Evolutionary conservation across 1,284 basidiomycete genomes (phyloP).

Genomic region (Microbotryum silenes-acaulis): DNA sequence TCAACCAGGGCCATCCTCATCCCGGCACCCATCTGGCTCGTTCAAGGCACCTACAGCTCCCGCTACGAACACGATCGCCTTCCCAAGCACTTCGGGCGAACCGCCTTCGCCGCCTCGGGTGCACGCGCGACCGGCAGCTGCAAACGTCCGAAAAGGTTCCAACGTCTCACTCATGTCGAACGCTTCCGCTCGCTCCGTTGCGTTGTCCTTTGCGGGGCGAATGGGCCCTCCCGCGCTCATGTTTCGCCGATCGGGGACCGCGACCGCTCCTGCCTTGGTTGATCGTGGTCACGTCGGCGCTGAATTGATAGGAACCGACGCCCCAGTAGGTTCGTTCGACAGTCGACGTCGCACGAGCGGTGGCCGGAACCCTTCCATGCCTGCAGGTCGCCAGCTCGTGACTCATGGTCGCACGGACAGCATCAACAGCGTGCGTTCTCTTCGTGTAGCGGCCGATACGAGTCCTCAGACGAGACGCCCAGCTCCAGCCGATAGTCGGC

Average conservation of each 20-base stretch:
- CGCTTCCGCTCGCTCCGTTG: constrained; percentile 18
- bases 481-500: neutral
- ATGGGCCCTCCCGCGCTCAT: constrained; percentile 10
- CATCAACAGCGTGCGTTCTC: constrained; percentile 9
- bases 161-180: constrained; percentile 25
- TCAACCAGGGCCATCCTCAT: no score
- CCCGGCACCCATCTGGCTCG: no score
- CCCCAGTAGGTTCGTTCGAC: no score
- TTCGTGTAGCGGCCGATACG: constrained; percentile 3
- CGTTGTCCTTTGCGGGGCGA: constrained; percentile 9
- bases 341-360: no score
- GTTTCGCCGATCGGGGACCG: constrained; percentile 18
- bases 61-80: neutral
- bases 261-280: constrained; percentile 9
- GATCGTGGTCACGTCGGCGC: neutral
- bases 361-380: neutral
- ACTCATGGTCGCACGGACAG: constrained; percentile 7
- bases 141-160: constrained; percentile 19
- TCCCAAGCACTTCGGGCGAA: neutral
- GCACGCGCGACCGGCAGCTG: neutral
- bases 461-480: constrained; percentile 3
- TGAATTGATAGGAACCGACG: no score
- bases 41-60: no score
- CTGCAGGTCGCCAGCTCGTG: no score
- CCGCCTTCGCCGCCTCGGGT: neutral